Evolutionary conservation across 805 yeast genomes (phyloP).

Genomic region (Ogataea neopini): DNA sequence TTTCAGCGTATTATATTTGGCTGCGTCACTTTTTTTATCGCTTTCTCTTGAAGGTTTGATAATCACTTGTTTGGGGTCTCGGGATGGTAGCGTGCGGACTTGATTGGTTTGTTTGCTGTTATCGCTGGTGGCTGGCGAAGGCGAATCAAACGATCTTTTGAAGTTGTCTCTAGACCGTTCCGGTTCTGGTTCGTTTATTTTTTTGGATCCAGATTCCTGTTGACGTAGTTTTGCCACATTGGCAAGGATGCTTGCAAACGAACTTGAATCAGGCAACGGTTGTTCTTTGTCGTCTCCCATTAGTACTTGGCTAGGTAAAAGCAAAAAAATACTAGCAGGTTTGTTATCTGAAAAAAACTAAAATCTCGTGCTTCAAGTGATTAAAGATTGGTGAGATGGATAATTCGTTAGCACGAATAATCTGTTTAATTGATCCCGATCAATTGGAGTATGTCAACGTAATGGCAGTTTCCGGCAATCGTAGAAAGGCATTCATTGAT

Average conservation of each 20-base stretch:
- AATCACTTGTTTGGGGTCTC: slow-evolving; percentile 13
- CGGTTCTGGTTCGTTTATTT: neutral
- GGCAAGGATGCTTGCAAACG: slow-evolving; percentile 69
- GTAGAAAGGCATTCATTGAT: too few relatives aligned
- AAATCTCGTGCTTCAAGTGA: too few relatives aligned
- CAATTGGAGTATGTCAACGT: too few relatives aligned
- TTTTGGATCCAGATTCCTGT: slow-evolving; percentile 25
- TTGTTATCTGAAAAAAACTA: too few relatives aligned
- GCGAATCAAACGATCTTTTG: neutral
- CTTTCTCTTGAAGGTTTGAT: slow-evolving; percentile 18
- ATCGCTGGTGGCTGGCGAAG: too few relatives aligned
- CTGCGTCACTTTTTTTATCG: slow-evolving; percentile 18
- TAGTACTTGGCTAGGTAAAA: too few relatives aligned
- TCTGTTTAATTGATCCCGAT: too few relatives aligned
- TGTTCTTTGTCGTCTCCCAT: neutral
- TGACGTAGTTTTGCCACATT: slow-evolving; percentile 66
- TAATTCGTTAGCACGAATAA: too few relatives aligned
- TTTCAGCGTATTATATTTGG: slow-evolving; percentile 19
- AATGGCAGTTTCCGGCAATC: too few relatives aligned
- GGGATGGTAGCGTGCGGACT: slow-evolving; percentile 6
- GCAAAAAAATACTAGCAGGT: too few relatives aligned
- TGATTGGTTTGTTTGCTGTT: neutral
- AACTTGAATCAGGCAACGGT: slow-evolving; percentile 42
- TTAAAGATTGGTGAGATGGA: too few relatives aligned
- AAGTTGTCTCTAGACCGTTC: neutral